Evolutionary conservation across 257 asterid species (phyloP).

Genomic region (Verbascum thapsus): DNA sequence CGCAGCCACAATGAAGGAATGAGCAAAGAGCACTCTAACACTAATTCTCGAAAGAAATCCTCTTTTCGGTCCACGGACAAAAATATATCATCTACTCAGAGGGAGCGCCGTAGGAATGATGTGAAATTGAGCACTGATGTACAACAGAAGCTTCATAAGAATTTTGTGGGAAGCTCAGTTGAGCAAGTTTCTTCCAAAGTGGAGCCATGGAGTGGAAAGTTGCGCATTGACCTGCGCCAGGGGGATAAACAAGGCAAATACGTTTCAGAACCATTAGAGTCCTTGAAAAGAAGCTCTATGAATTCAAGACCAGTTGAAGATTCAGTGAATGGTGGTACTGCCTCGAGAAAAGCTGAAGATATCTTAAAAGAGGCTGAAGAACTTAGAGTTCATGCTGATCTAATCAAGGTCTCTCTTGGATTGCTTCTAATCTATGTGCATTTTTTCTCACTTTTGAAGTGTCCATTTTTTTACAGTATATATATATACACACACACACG

Average conservation of each 20-base stretch:
- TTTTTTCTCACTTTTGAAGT: conserved; percentile 17
- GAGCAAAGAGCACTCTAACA: neutral
- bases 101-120: conserved; percentile 35
- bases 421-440: no score
- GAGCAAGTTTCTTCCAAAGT: conserved; percentile 35
- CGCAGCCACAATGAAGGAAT: no score
- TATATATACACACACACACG: neutral
- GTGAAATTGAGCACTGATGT: conserved; percentile 32
- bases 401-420: conserved; percentile 60
- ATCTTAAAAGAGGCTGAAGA: conserved; percentile 77
- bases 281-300: conserved; percentile 43
- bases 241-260: conserved; percentile 50
- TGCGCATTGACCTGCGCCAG: conserved; percentile 44
- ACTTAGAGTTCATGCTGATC: conserved; percentile 69
- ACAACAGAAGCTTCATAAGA: conserved; percentile 33
- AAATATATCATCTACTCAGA: conserved; percentile 1
- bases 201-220: conserved; percentile 41
- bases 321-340: conserved; percentile 43
- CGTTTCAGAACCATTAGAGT: conserved; percentile 35
- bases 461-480: neutral
- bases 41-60: conserved; percentile 1
- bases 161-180: conserved; percentile 33
- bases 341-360: conserved; percentile 65
- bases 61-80: conserved; percentile 4
- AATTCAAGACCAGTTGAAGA: conserved; percentile 40